Conservation (phyloP, 805 yeast species). For the Wickerhamiella domercqiae region DNA sequence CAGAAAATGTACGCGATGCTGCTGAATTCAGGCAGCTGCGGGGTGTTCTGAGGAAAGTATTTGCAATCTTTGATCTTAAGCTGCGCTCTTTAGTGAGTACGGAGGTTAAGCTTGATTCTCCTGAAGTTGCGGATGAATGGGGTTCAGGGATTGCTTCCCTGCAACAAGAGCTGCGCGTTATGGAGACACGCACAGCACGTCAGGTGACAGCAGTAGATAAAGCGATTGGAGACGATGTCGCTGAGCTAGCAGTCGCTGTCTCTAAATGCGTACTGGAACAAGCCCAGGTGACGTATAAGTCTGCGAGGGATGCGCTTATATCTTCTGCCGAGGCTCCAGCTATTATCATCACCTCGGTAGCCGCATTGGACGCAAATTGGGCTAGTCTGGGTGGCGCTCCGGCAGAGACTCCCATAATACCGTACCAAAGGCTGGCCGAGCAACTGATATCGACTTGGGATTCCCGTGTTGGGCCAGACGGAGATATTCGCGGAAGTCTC, state of each 20-base stretch:
- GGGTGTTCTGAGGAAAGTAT: slow-evolving; percentile 5
- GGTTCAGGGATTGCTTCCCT: neutral
- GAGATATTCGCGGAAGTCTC: slow-evolving; percentile 1
- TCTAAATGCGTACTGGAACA: no score
- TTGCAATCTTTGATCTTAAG: neutral
- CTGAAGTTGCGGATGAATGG: neutral
- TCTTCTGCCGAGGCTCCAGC: no score
- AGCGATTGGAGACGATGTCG: neutral
- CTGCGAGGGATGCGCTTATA: no score
- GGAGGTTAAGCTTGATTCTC: neutral
- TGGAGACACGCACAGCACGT: neutral
- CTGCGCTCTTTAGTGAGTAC: neutral
- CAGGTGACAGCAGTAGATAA: neutral
- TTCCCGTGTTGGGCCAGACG: no score
- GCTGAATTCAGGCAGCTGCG: slow-evolving; percentile 5
- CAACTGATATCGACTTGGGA: no score
- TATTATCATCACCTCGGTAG: no score
- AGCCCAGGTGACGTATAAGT: no score
- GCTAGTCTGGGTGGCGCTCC: slow-evolving; percentile 5
- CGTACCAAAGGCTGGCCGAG: no score
- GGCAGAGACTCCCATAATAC: neutral
- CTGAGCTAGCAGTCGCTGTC: neutral
- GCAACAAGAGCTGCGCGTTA: neutral
- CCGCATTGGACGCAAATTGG: no score
- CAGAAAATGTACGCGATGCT: slow-evolving; percentile 5